Evolutionary conservation across 345 rosid species (phyloP), one percentile per base, ranked within the genome.

Genomic region (Microthlaspi erraticum): DNA sequence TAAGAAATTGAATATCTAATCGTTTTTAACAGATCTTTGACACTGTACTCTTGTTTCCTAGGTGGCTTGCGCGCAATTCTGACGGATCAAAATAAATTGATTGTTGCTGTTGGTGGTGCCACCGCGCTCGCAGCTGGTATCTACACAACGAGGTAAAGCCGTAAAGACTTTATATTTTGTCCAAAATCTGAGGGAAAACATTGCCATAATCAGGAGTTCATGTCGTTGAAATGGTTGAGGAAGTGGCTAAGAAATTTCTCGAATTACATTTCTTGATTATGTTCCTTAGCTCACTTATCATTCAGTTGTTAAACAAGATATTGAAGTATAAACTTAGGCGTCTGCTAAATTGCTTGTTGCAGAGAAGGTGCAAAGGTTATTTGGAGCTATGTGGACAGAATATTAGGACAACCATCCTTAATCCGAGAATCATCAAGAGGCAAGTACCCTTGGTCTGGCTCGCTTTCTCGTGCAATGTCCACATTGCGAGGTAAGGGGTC

Each of bases 91-190:
- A 88, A 89, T 74, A 94, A 94, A 87, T 70, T 94, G 80, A 81
- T 94, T 72, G 97, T 88, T 58, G 96, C 88, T 72, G 96, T 94
- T 71, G 98, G 98, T 13, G 98, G 98, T 55, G 83, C 82, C 20
- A 94, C 99, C n/a, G 99, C 99, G 73, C 92, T 94, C 38, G 99
- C 98, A 16, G 98, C 98, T 12, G 99, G 99, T 53, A 73, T 94
- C 71, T 94, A 94, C 78, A 92, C 98, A 50, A 94, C 99, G 45
- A 85, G 99, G 99, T 91, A 78, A n/a, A n/a, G n/a, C n/a, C n/a
- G n/a, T n/a, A n/a, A 79, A 67, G 23, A 69, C 44, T 45, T n/a
- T 1, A 59, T 56, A 32, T 65, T 26, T 23, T 8, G n/a, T 42
- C 66, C 1, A 0, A 20, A 36, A 33, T 3, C 43, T 65, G 68